Base-by-base conservation (phyloP, 2,329 filamentous ascomycete genomes). In the Diaporthe sp. region DNA sequence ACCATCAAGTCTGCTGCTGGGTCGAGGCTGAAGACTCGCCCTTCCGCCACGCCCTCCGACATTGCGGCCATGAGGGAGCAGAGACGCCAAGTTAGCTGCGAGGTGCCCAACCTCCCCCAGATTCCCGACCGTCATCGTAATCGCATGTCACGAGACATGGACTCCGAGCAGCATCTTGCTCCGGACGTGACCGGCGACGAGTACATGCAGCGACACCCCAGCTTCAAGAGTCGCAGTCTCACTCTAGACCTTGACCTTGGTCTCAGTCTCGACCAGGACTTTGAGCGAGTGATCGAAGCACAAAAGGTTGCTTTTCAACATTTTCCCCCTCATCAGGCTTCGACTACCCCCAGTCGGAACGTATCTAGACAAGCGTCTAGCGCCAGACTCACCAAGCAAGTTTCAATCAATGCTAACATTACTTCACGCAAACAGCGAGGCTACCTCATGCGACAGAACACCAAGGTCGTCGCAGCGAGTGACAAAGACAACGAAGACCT, bases 391-490 rank as follows among this genome's bases (percentile, higher is more conserved):
- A 60, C 55, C 22, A 72, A 49, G 25, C 77, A 78, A 55, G 44
- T 53, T 75, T 68, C 76, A 77, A 77, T 77, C 81, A 77, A 76
- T 78, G 89, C 93, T 95, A 92, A 95, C 89, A 82, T 87, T 81
- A 89, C 84, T 82, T 81, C 86, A 80, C 88, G 85, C 79, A 89
- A 89, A 92, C 94, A 98, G 96, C 96, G 97, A 87, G 97, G 97
- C 74, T 99, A 99, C 82, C 89, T 98, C 61, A 99, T 98, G 96
- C 93, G 97, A 81, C 96, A 99, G 81, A 99, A 98, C 85, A 98
- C 96, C 4, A 98, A 98, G 84, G 91, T 99, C 72, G 95, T 99
- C 70, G 92, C 98, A 68, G 97, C 97, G n/a, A 98, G 93, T 82
- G 93, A 95, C 83, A 93, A 94, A 78, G 89, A 93, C 77, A 85